Base-by-base conservation (phyloP, 1,284 basidiomycete species). In the Ganoderma sinense region DNA sequence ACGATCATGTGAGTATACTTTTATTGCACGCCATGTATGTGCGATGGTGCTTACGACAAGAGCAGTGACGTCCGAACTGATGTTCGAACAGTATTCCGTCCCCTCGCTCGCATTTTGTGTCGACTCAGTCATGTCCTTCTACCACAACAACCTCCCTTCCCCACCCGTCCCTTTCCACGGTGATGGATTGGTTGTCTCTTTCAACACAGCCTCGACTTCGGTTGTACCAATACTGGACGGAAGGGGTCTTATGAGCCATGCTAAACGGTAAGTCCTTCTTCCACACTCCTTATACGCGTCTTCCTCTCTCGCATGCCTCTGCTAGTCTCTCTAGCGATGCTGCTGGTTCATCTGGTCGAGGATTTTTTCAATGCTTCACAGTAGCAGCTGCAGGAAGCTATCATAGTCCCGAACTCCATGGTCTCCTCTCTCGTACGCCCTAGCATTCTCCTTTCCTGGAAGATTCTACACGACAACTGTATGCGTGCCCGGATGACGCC, bases 51-150 rank as follows among this genome's bases (percentile, higher is more conserved):
- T 59, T 5, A 59, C n/a, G 10, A n/a, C 31, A 23, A 26, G 39
- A 13, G 23, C 70, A 94, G 94, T 98, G 70, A 98, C 97, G 33
- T 97, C 97, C 1, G 98, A 99, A 79, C 89, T 99, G 31, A 89
- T 99, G 80, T 99, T 99, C 78, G 98, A 99, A 83, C 89, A 92
- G 61, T 99, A 99, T 80, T 88, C 88, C 20, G 95, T 93, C 1
- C 97, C 97, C 0, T 91, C 92, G 2, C 86, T 99, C 59, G 87
- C 94, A 18, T 99, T 95, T 80, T 96, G 95, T 69, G 84, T 99
- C 72, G 98, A 99, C 79, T 93, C 94, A 8, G 84, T 97, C 68
- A 97, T 98, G 88, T 96, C 97, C 0, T 97, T 98, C 77, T 96
- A 94, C 77, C 86, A 92, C 75, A 94, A 94, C 78, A 87, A 90